Percentiles rank a stretch among this genome's conserved stretches.
These are phyloP conservation scores for Yarrowia sp. DNA, from an alignment of 805 yeast genomes.

Conservation along the genomic window DNA sequence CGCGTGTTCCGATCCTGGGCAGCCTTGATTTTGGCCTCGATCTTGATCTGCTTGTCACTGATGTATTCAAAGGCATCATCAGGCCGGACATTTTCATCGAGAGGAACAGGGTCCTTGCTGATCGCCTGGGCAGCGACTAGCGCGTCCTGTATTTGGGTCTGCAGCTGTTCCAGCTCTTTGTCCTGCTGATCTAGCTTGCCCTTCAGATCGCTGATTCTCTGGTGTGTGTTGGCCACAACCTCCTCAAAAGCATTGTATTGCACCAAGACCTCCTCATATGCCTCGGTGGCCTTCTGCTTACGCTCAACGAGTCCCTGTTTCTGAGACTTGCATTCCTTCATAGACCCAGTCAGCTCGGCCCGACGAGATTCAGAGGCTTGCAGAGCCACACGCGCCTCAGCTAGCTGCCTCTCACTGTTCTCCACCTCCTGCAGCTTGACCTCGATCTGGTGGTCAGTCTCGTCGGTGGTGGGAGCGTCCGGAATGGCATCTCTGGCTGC, in stretches of 20 bases:
- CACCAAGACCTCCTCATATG: constrained; percentile 24
- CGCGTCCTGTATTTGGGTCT: no score
- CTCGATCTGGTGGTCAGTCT: background rate
- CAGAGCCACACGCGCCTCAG: background rate
- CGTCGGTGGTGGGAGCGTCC: constrained; percentile 6
- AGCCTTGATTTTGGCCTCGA: background rate
- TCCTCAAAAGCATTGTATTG: constrained; percentile 36
- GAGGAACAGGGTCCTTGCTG: background rate
- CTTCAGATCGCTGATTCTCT: constrained; percentile 55
- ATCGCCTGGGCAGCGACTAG: background rate
- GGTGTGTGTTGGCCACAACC: constrained; percentile 38
- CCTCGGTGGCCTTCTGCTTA: background rate
- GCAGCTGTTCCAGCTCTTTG: background rate
- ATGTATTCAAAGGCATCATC: background rate
- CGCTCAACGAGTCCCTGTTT: background rate
- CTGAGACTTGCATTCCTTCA: background rate
- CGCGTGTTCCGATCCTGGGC: background rate
- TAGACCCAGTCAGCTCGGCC: background rate
- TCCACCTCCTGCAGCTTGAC: background rate
- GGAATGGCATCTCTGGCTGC: background rate
- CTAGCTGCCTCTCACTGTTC: background rate
- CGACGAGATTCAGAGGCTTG: background rate
- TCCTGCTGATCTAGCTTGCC: constrained; percentile 53
- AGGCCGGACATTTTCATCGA: background rate
- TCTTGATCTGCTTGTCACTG: no score